Evolutionary conservation across 1,284 basidiomycete species (phyloP).

Genomic region (Boletus austroedulis): DNA sequence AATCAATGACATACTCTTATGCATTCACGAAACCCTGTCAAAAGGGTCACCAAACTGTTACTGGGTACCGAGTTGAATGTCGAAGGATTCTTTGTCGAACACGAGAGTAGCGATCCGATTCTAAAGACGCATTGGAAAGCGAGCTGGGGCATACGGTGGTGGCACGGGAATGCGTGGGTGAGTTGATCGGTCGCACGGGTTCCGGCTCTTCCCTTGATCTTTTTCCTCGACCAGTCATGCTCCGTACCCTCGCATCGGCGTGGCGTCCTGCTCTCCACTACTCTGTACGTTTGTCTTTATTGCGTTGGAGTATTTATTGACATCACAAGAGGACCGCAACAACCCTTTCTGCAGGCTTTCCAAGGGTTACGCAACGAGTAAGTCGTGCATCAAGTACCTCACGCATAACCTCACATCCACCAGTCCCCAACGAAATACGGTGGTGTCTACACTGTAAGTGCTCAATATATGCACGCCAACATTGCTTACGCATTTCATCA

Average conservation of each 20-base stretch:
- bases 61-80: constrained; percentile 46
- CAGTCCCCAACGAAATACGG: constrained; percentile 94
- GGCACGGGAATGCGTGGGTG: no score
- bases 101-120: constrained; percentile 52
- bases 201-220: constrained; percentile 29
- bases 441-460: constrained; percentile 80
- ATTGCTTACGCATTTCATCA: constrained; percentile 31
- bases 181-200: not conserved
- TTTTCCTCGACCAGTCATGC: constrained; percentile 46
- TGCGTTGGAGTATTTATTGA: constrained; percentile 11
- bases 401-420: constrained; percentile 11
- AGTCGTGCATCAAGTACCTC: constrained; percentile 23
- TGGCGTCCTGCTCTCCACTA: constrained; percentile 53
- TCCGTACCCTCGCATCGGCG: constrained; percentile 60
- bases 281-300: constrained; percentile 43
- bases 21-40: constrained; percentile 71
- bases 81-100: constrained; percentile 55
- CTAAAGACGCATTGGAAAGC: constrained; percentile 60
- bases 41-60: constrained; percentile 65
- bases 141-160: constrained; percentile 53
- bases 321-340: constrained; percentile 63
- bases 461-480: constrained; percentile 20
- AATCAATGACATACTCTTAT: constrained; percentile 55
- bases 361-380: constrained; percentile 70
- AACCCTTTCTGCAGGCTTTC: constrained; percentile 78